These are phyloP conservation scores for Ganoderma multipileum DNA, from an alignment of 1,284 basidiomycete species.

Conservation along the genomic window DNA sequence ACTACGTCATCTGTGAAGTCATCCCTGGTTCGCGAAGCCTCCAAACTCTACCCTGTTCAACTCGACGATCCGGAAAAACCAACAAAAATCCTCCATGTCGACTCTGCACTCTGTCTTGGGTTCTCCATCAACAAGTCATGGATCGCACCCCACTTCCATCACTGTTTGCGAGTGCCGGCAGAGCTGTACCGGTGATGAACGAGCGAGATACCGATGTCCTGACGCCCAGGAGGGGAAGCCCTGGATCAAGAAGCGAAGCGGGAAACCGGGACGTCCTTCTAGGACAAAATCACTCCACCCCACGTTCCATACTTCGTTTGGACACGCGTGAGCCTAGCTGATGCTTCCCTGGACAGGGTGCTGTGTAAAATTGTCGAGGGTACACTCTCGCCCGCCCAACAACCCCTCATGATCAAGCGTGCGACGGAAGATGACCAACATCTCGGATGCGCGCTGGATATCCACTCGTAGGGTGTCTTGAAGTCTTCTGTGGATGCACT, in stretches of 20 bases:
- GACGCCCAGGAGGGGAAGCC: neutral
- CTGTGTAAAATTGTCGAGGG: neutral
- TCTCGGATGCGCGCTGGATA: neutral
- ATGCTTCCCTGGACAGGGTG: neutral
- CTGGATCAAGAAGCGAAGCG: neutral
- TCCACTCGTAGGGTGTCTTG: neutral
- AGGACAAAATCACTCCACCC: neutral
- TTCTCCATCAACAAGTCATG: neutral
- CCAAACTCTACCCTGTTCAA: neutral
- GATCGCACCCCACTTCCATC: neutral
- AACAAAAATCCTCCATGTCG: neutral
- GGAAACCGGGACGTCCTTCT: neutral
- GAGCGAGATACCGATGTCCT: neutral
- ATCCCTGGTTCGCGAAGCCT: neutral
- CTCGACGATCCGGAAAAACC: neutral
- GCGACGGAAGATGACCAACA: neutral
- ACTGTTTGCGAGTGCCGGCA: neutral
- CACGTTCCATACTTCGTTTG: slow-evolving; percentile 1
- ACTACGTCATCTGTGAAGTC: neutral
- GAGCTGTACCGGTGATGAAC: neutral
- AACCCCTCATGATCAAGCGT: neutral
- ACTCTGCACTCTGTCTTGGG: neutral
- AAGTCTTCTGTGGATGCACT: neutral
- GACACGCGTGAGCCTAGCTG: neutral
- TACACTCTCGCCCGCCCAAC: neutral